Evolutionary conservation across 2,329 filamentous ascomycete genomes (phyloP), one percentile per base, ranked within the genome.

Genomic region (Plectosphaerella sp.): DNA sequence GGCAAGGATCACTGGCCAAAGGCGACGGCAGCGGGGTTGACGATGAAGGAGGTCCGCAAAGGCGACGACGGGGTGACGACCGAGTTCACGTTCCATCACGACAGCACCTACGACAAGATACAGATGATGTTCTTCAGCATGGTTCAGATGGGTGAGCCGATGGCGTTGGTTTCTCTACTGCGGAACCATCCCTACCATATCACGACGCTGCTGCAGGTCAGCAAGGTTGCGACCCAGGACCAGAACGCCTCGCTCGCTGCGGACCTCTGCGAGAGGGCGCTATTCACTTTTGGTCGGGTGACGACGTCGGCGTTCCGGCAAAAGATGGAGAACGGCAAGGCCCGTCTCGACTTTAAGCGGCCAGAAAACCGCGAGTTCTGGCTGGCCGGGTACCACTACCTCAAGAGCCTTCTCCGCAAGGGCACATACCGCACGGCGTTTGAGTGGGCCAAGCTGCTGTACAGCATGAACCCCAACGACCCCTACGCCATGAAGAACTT

Each of bases 371-470:
- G 94, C 43, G 93, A 97, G 67, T 85, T 99, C 57, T 96, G 89
- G 86, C 82, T 97, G 36, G 89, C 91, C 1, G 89, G 86, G 9
- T 96, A 91, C 76, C 85, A 92, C 59, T 97, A 97, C 62, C 87
- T 97, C 61, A 83, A 82, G 60, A 94, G 90, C 58, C 76, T 99
- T 20, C 80, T 91, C 15, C 86, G 91, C 71, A 93, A 95, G 61
- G 91, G 92, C n/a, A 97, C 93, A 1, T 96, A 91, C 77, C 82
- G 91, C 46, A 97, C 94, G 1, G 91, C 91, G 0, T 84, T 96
- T 47, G 94, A 97, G 68, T 99, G 94, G 92, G 82, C 89, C 7
- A 96, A 94, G 70, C 72, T 97, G 6, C 75, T 97, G 10, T 77
- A 95, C 28, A 82, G 86, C 53, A 71, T 97, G 53, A 83, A 91